Evolutionary conservation across 2,329 filamentous ascomycete genomes (phyloP), one percentile per base, ranked within the genome.

Genomic region (Aspergillus fumigatiaffinis): DNA sequence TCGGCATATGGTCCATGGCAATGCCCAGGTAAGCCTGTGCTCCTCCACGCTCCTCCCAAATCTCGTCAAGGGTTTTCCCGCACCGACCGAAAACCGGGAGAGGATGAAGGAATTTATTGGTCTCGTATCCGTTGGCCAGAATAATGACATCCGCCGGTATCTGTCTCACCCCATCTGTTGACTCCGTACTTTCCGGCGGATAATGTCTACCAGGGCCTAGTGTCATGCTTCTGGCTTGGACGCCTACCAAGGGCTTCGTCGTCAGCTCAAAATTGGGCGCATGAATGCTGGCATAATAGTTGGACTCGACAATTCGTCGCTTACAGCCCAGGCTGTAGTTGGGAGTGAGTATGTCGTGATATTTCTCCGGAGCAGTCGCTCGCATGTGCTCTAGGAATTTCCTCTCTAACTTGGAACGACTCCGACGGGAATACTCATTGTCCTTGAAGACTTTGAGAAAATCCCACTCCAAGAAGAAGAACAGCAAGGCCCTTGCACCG

Each of bases 1-100:
- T 88, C 2, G 86, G 86, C 64, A 87, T 87, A 0, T 81, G 81
- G 60, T 82, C 82, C 69, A 87, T 73, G 1, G 80, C 78, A 1
- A 80, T 63, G 1, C 66, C 69, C 51, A 66, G 60, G 57, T 71
- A 73, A 2, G 69, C 70, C 44, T 71, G 67, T 12, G 69, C 70
- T 14, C 71, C 71, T 7, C 66, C 56, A 25, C 49, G 58, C 35
- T 71, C 66, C 23, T 64, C 57, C 70, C 70, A 72, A 44, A 68
- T 65, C 23, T 66, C 49, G 4, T 58, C 46, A 7, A 73, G 60
- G 4, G 51, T 57, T 32, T 54, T 48, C 3, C 68, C 68, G 26
- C 57, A 29, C 9, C 44, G 48, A 14, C 74, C 73, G 25, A 62
- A 56, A 10, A 75, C 58, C 21, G 68, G 55, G 61, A 75, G 70